Base-by-base conservation (phyloP, 306 rosid species). In the Senna tora region DNA sequence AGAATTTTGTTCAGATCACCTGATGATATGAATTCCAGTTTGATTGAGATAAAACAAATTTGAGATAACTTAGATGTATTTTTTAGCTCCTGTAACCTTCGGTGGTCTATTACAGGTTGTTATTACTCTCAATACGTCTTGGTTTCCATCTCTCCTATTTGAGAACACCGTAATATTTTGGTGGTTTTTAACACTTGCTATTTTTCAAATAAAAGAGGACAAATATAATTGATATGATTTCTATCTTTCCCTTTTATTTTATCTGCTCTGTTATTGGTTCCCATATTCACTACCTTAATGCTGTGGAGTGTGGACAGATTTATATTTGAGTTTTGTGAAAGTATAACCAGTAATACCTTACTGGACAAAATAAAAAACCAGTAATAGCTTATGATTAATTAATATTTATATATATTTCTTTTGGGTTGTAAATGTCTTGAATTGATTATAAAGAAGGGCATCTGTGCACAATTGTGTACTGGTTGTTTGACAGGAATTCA, bases 401-500 rank as follows among this genome's bases (percentile, higher is more conserved):
- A 52, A 43, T 47, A n/a, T 66, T 22, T 28, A 56, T 22, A 2
- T 2, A 2, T 1, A 2, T 3, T 60, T 55, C 15, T 50, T 10
- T 62, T 17, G 28, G 46, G 42, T 16, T 11, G 14, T 60, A 36
- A 34, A 9, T 61, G 49, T 61, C 30, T 36, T 60, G 46, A 36
- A 11, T 60, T 59, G 71, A 34, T 36, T 57, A 59, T 70, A 71
- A 28, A 43, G 17, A 43, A 68, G 46, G 60, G n/a, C 70, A 20
- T 77, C 75, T 74, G 46, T 76, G 67, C 83, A 66, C 73, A 84
- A 59, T 67, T 80, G 58, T 80, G 58, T 77, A 52, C 46, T 41
- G 52, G 52, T 68, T 72, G 53, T 79, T 75, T 82, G n/a, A 64
- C 81, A 89, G 96, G 90, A 76, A 73, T 65, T 19, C 81, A 32